These are phyloP conservation scores for Penicillium sclerotigenum DNA, from an alignment of 2,329 filamentous ascomycete species.

Conservation along the genomic window DNA sequence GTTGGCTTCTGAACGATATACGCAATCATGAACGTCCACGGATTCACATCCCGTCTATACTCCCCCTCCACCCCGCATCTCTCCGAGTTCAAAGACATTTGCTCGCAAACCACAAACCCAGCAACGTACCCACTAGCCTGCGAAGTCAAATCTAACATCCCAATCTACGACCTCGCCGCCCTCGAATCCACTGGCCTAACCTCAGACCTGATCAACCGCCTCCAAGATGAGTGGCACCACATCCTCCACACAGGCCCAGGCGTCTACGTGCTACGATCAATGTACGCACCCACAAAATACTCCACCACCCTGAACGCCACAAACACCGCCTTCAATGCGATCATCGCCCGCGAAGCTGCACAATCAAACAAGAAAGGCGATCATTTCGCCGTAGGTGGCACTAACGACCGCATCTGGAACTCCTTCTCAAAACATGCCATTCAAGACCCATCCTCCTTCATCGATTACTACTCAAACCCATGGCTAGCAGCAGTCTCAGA, in stretches of 20 bases:
- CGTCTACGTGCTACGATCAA: conserved; percentile 56
- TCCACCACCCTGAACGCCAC: conserved; percentile 43
- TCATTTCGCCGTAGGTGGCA: conserved; percentile 57
- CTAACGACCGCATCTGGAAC: conserved; percentile 64
- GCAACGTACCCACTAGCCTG: conserved; percentile 50
- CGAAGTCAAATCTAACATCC: conserved; percentile 50
- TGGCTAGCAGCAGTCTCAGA: conserved; percentile 54
- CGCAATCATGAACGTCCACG: conserved; percentile 6
- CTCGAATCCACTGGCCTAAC: conserved; percentile 33
- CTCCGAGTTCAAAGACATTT: conserved; percentile 46
- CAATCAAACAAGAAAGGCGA: conserved; percentile 49
- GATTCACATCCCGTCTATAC: conserved; percentile 24
- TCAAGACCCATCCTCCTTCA: conserved; percentile 52
- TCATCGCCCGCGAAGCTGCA: conserved; percentile 49
- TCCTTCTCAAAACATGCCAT: conserved; percentile 61
- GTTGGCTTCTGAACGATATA: not conserved
- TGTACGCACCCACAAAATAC: conserved; percentile 45
- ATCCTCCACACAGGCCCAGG: conserved; percentile 57
- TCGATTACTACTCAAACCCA: conserved; percentile 59
- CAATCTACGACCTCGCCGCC: conserved; percentile 52
- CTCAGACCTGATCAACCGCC: conserved; percentile 29
- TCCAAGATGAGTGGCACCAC: conserved; percentile 62
- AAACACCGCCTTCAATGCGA: conserved; percentile 48
- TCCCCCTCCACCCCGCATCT: conserved; percentile 27
- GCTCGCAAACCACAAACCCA: conserved; percentile 38